phyloP scores from a whole-genome alignment of 140 eudicot species.

The Erigeron philadelphicus region DNA sequence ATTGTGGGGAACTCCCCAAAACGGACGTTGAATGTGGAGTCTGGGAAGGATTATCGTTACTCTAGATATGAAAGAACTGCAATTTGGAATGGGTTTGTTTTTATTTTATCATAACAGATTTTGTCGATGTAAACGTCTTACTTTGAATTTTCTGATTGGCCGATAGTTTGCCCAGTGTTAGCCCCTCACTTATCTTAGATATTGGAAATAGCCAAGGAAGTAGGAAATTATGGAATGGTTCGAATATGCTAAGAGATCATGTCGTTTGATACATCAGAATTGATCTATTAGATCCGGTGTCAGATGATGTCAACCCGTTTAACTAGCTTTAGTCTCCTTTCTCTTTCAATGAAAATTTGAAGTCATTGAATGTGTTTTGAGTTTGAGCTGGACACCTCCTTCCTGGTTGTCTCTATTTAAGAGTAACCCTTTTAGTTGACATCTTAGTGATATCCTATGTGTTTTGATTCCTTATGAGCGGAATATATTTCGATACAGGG shows the following conservation, averaged over 20 bases:
- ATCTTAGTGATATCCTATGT: no score
- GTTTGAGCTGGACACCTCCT: not conserved
- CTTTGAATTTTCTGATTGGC: not conserved
- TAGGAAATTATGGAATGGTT: not conserved
- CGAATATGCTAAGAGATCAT: not conserved
- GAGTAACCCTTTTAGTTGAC: not conserved
- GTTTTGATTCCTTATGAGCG: not conserved
- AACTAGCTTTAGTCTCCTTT: not conserved
- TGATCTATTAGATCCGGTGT: not conserved
- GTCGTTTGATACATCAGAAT: not conserved
- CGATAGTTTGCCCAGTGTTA: slow-evolving; percentile 5
- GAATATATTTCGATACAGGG: not conserved
- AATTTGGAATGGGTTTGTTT: not conserved
- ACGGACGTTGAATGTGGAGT: no score
- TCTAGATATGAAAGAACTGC: not conserved
- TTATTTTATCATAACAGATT: not conserved
- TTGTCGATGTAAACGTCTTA: not conserved
- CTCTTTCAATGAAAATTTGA: not conserved
- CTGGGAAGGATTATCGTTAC: not conserved
- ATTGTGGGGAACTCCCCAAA: no score
- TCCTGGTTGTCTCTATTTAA: not conserved
- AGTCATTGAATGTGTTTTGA: not conserved
- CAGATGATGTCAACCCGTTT: not conserved
- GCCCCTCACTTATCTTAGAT: not conserved
- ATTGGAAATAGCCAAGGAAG: not conserved